Percentiles rank a stretch among this genome's conserved stretches.
Conservation (phyloP, 768 basidiomycete genomes). For the Pleurotus cornucopiae region DNA sequence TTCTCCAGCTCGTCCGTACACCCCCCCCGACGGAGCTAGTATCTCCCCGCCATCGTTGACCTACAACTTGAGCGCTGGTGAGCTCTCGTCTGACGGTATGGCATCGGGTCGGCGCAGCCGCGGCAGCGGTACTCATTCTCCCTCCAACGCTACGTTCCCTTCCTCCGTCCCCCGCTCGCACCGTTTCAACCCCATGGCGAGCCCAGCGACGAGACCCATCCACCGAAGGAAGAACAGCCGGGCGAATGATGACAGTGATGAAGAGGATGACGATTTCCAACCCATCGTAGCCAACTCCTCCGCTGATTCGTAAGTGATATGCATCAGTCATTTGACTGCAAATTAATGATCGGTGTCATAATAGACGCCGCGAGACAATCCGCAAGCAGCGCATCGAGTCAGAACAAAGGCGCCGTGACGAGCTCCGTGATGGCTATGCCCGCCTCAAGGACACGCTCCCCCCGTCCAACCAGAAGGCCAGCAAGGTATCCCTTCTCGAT, state of each 20-base stretch:
- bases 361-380: constrained; percentile 80
- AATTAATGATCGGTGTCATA: constrained; percentile 4
- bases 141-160: constrained; percentile 29
- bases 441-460: constrained; percentile 89
- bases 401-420: constrained; percentile 87
- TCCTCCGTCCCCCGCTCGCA: constrained; percentile 70
- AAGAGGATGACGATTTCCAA: constrained; percentile 74
- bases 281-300: constrained; percentile 37
- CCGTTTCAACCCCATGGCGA: constrained; percentile 73
- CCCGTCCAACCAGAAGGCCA: constrained; percentile 86
- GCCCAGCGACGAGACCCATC: constrained; percentile 45
- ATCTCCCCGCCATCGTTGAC: constrained; percentile 68
- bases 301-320: constrained; percentile 48
- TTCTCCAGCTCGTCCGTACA: constrained; percentile 62
- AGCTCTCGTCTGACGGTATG: constrained; percentile 70
- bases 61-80: constrained; percentile 66
- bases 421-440: constrained; percentile 89
- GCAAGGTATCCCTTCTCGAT: constrained; percentile 88
- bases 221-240: constrained; percentile 41
- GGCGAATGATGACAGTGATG: constrained; percentile 67
- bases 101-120: constrained; percentile 65
- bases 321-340: not conserved
- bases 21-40: constrained; percentile 57
- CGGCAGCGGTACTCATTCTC: constrained; percentile 58
- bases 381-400: constrained; percentile 92